Base-by-base conservation (phyloP, 2,329 filamentous ascomycete genomes). In the Beauveria rudraprayagi region DNA sequence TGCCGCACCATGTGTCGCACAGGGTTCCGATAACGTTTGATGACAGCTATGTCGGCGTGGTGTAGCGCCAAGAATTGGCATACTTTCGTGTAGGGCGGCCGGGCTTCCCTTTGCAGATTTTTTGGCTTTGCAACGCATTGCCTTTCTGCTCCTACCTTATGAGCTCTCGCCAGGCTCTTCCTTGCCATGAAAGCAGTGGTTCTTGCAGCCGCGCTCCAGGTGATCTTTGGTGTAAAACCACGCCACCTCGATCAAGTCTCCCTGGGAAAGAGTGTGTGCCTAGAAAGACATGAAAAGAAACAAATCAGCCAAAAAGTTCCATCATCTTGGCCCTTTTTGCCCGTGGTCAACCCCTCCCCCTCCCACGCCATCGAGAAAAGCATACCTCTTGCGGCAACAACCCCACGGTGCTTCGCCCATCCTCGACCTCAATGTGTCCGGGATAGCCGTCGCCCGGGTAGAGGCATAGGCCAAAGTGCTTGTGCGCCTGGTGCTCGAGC, bases 371-470 rank as follows among this genome's bases (percentile, higher is more conserved):
- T 17, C n/a, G 24, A 16, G 3, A 17, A 43, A n/a, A 26, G 5
- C 24, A 4, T 61, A 61, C 59, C 52, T 61, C 59, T 22, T 51
- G 24, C 8, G 52, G 51, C 4, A 52, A 26, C 11, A 61, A 16
- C 6, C 46, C 30, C 5, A 44, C 46, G 16, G 6, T 56, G 44
- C 44, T 44, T 1, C 44, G 52, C 5, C 44, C 59, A 2, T 26
- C 22, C 17, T 47, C 19, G 4, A 22, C 28, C 16, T 61, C 59
- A 14, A 56, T 46, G 24, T 54, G 52, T 17, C 44, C 59, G 2
- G 43, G 59, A 24, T 61, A 54, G 22, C 59, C 59, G 34, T 61
- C 44, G 16, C 59, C 59, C 11, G 59, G 59, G 10, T 61, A 61
- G 7, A 48, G 19, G 26, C 51, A 55, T 0, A 61, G 52, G 19